phyloP scores from a whole-genome alignment of 106 monocot species.

The Acanthochlamys bracteata region DNA sequence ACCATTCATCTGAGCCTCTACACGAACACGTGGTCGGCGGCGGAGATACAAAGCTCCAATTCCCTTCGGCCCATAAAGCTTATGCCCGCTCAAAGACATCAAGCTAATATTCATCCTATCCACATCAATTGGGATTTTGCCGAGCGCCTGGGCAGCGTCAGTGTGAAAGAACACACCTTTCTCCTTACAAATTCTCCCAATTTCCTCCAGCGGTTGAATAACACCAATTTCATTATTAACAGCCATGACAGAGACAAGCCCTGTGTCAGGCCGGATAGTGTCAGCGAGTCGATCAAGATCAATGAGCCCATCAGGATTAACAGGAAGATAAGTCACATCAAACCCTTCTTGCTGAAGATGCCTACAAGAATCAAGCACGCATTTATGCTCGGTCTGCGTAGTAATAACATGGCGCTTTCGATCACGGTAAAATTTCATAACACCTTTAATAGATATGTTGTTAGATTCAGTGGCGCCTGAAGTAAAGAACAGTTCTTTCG shows the following conservation, averaged over 20 bases:
- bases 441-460: conserved; percentile 92
- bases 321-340: conserved; percentile 88
- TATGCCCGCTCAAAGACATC: conserved; percentile 93
- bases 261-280: conserved; percentile 81
- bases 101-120: conserved; percentile 76
- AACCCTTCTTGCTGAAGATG: conserved; percentile 95
- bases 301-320: conserved; percentile 63
- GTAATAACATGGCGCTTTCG: conserved; percentile 76
- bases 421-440: conserved; percentile 73
- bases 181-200: conserved; percentile 71
- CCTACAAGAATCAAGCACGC: conserved; percentile 97
- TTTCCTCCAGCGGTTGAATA: conserved; percentile 86
- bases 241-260: conserved; percentile 88
- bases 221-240: conserved; percentile 99
- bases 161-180: conserved; percentile 80
- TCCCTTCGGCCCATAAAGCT: conserved; percentile 96
- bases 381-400: conserved; percentile 99
- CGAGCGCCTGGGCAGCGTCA: conserved; percentile 87
- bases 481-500: conserved; percentile 95
- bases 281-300: conserved; percentile 49
- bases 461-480: conserved; percentile 99
- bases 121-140: conserved; percentile 87
- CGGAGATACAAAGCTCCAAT: conserved; percentile 84
- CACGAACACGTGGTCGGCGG: conserved; percentile 68
- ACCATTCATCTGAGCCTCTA: conserved; percentile 97